phyloP scores from a whole-genome alignment of 2,329 filamentous ascomycete species.

The Aspergillus novoparasiticus region DNA sequence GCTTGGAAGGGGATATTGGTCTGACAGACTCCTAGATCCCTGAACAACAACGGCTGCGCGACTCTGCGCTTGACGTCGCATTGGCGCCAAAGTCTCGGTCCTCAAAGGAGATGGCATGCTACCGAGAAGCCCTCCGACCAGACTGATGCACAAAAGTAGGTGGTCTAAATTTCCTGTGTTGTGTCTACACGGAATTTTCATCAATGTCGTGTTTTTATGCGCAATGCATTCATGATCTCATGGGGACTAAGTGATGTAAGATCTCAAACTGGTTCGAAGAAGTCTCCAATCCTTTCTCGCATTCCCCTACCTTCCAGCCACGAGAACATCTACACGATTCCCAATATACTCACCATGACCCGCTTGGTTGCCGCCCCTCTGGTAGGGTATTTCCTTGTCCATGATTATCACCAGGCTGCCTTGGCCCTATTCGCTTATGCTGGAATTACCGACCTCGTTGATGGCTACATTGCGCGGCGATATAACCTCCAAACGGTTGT shows the following conservation, averaged over 20 bases:
- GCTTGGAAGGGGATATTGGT: neutral
- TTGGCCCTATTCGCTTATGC: conserved; percentile 89
- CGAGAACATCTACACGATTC: conserved; percentile 97
- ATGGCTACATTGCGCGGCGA: conserved; percentile 87
- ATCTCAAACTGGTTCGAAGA: conserved; percentile 25
- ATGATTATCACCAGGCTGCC: conserved; percentile 77
- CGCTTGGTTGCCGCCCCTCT: conserved; percentile 80
- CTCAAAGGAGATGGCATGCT: neutral
- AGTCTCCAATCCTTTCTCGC: conserved; percentile 35
- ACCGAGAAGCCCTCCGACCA: conserved; percentile 25
- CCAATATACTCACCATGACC: conserved; percentile 87
- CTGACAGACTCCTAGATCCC: neutral
- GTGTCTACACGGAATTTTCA: neutral
- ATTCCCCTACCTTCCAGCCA: conserved; percentile 47
- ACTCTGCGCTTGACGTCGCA: neutral
- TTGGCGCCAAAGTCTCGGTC: neutral
- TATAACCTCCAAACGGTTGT: conserved; percentile 93
- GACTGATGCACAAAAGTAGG: conserved; percentile 23
- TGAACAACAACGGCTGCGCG: neutral
- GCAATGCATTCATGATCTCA: neutral
- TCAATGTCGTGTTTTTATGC: neutral
- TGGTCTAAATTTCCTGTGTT: neutral
- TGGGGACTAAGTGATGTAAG: conserved; percentile 19
- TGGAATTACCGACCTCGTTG: conserved; percentile 85
- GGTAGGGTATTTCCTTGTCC: conserved; percentile 84